Base-by-base conservation (phyloP, 257 asterid genomes). In the Fraxinus quadrangulata region DNA sequence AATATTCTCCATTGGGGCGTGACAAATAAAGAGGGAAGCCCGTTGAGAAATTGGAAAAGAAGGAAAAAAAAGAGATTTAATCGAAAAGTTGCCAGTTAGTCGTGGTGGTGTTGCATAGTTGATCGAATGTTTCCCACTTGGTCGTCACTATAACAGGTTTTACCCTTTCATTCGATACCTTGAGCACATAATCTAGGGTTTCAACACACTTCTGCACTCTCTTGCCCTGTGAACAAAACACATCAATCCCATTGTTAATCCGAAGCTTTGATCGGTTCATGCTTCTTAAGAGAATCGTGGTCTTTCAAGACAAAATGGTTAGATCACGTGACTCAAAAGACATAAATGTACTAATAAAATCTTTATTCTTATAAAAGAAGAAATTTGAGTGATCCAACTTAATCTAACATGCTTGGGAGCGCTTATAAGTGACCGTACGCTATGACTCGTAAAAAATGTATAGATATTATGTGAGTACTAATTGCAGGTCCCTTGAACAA, bases 141-240 rank as follows among this genome's bases (percentile, higher is more conserved):
- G 85, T 78, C 67, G 85, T 75, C 45, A 80, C 86, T 66, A 76
- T 83, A 28, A 78, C 78, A 0, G 82, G 86, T 59, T 79, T 86
- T 79, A 75, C 65, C 83, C 80, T 83, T 14, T 85, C 79, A 79
- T 87, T 88, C 73, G 84, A 83, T 72, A 83, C 77, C 88, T 89
- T 83, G 45, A 91, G 94, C 71, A 49, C 81, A 71, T 89, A 90
- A 33, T 63, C 69, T 11, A 42, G 51, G 51, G 51, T 42, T 42
- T 91, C 96, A 19, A 91, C 96, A 61, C 92, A 89, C 80, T 81
- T 89, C 75, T 84, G 91, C 85, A 91, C 91, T 84, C 86, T 86
- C 61, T 83, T 72, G 6, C 88, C 89, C 96, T 89, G 79, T 79
- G 84, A 65, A 63, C 69, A 63, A 63, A 10, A 63, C 17, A 26